A percentile compares a stretch with the other conserved stretches of the same genome.
phyloP scores from a whole-genome alignment of 371 early-diverging fungal genomes.

The Pancytospora philotis region DNA sequence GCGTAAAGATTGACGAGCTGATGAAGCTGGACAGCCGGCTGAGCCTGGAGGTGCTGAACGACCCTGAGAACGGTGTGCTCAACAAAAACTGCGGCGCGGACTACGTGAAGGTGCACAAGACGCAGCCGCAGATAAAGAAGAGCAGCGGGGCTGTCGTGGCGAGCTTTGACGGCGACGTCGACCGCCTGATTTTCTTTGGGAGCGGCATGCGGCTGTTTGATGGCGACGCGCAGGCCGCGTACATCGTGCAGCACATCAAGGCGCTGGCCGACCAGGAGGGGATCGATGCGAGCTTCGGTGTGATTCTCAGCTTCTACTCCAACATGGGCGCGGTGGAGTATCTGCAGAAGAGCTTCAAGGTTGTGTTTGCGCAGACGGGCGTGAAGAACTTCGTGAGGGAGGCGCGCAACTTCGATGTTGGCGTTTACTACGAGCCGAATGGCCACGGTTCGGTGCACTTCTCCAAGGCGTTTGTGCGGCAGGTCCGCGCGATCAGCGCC shows the following conservation, averaged over 20 bases:
- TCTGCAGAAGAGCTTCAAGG: constrained; percentile 31
- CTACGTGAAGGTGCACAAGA: constrained; percentile 78
- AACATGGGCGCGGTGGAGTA: constrained; percentile 47
- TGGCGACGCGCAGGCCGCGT: constrained; percentile 52
- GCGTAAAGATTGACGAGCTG: constrained; percentile 72
- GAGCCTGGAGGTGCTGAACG: constrained; percentile 49
- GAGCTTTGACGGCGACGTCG: constrained; percentile 95
- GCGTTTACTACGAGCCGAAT: constrained; percentile 98
- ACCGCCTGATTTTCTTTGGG: constrained; percentile 88
- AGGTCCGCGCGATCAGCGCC: background rate
- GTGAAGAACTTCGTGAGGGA: constrained; percentile 97
- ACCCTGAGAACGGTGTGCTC: constrained; percentile 34
- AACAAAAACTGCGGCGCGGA: constrained; percentile 76
- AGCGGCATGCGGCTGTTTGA: constrained; percentile 41
- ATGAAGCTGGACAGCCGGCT: constrained; percentile 69
- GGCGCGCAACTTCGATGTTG: constrained; percentile 85
- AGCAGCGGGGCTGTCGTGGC: constrained; percentile 61
- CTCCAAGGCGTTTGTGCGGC: constrained; percentile 64
- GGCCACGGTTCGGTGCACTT: constrained; percentile 97
- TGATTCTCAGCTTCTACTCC: constrained; percentile 52
- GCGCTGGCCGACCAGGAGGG: constrained; percentile 25
- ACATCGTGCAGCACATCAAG: constrained; percentile 40
- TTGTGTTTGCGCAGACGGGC: constrained; percentile 72
- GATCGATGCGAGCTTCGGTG: constrained; percentile 26
- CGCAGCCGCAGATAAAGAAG: constrained; percentile 62